These are phyloP conservation scores for Penstemon newberryi DNA, from an alignment of 257 asterid genomes.

Conservation along the genomic window DNA sequence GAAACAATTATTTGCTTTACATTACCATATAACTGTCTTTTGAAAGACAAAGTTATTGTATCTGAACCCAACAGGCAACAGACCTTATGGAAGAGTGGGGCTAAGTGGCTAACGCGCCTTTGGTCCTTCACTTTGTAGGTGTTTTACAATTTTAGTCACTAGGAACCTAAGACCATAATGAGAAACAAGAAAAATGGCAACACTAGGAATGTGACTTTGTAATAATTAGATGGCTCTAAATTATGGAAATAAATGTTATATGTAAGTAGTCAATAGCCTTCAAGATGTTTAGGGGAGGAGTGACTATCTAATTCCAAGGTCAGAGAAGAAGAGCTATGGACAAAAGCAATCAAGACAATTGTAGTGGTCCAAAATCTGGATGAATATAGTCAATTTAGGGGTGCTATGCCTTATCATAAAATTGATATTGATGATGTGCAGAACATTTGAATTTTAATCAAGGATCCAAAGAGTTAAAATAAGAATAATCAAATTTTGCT, in stretches of 20 bases:
- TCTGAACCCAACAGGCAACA: too few relatives aligned
- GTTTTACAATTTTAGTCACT: background rate
- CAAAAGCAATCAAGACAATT: background rate
- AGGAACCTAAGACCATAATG: background rate
- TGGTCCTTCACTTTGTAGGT: background rate
- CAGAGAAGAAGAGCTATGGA: slow-evolving; percentile 11
- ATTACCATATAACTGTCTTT: too few relatives aligned
- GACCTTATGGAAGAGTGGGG: too few relatives aligned
- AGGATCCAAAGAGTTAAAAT: too few relatives aligned
- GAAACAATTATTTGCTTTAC: too few relatives aligned
- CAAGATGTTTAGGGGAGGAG: too few relatives aligned
- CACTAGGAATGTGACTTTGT: background rate
- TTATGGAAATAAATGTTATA: too few relatives aligned
- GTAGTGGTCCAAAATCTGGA: background rate
- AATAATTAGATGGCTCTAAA: background rate
- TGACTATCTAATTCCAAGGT: background rate
- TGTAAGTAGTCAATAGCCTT: too few relatives aligned
- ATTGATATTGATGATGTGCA: background rate
- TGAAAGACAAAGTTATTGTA: too few relatives aligned
- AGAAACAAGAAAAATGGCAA: background rate
- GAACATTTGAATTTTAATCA: background rate
- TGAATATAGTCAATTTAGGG: background rate
- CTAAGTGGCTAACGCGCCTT: too few relatives aligned
- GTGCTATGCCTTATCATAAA: background rate
- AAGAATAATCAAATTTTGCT: too few relatives aligned